phyloP scores from a whole-genome alignment of 2,329 filamentous ascomycete genomes.

The Diplocarpon mali region DNA sequence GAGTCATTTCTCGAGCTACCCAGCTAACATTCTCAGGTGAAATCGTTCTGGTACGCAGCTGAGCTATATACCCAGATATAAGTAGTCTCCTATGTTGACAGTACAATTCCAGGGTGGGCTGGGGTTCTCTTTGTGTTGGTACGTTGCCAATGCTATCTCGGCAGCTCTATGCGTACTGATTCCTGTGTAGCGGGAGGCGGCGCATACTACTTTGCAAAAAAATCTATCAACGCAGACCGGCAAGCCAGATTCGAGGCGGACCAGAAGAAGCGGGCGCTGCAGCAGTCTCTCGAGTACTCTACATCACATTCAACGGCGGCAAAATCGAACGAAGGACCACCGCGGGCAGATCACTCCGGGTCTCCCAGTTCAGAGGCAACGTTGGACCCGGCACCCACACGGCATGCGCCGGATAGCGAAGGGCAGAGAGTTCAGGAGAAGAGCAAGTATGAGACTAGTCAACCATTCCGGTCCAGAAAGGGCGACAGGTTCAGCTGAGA shows the following conservation, averaged over 20 bases:
- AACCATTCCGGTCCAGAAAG: conserved; percentile 66
- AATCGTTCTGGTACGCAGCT: conserved; percentile 51
- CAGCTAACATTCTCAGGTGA: conserved; percentile 35
- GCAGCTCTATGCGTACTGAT: conserved; percentile 8
- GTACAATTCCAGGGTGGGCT: conserved; percentile 59
- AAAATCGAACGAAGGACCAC: conserved; percentile 35
- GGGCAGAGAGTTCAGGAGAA: conserved; percentile 58
- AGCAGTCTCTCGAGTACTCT: conserved; percentile 42
- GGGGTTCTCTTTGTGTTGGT: conserved; percentile 82
- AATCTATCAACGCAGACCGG: conserved; percentile 85
- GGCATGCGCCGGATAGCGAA: conserved; percentile 66
- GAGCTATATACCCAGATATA: conserved; percentile 1
- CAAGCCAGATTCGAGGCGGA: conserved; percentile 55
- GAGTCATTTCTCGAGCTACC: background rate
- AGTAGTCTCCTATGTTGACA: conserved; percentile 15
- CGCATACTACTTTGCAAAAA: conserved; percentile 94
- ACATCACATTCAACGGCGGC: conserved; percentile 18
- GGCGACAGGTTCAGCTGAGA: conserved; percentile 70
- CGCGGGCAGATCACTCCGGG: conserved; percentile 45
- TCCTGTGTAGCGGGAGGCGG: conserved; percentile 62
- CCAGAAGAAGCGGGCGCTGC: conserved; percentile 46
- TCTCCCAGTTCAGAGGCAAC: conserved; percentile 60
- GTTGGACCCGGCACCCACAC: conserved; percentile 74
- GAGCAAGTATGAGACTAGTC: conserved; percentile 78
- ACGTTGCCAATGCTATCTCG: conserved; percentile 28